Evolutionary conservation across 2,329 filamentous ascomycete species (phyloP).

Genomic region (Aspergillus amoenus): DNA sequence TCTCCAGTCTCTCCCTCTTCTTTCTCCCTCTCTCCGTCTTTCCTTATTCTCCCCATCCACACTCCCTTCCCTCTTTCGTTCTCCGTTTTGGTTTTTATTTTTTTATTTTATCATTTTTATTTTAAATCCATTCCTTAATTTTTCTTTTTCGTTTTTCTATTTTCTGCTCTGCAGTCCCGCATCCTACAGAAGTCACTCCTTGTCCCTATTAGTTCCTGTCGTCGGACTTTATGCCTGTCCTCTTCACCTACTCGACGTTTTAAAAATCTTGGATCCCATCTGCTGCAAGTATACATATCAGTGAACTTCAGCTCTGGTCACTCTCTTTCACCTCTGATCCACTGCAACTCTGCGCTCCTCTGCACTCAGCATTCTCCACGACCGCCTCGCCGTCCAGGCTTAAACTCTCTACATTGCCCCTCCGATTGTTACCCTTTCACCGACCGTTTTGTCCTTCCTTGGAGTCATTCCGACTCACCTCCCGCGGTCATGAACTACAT

Average conservation of each 20-base stretch:
- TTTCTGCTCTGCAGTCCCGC: constrained; percentile 17
- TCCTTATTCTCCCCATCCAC: constrained; percentile 18
- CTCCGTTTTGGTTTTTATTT: constrained; percentile 13
- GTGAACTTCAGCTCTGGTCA: constrained; percentile 13
- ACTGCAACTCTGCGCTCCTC: background rate
- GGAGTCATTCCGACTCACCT: constrained; percentile 6
- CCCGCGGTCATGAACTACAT: constrained; percentile 39
- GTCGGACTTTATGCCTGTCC: constrained; percentile 21
- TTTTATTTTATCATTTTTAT: constrained; percentile 17
- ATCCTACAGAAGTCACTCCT: constrained; percentile 13
- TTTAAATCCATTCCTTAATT: constrained; percentile 13
- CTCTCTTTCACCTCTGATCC: constrained; percentile 8
- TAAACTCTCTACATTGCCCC: background rate
- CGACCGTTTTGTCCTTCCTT: constrained; percentile 8
- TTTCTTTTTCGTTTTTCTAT: constrained; percentile 14
- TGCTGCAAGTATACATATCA: constrained; percentile 15
- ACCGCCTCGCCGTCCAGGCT: constrained; percentile 10
- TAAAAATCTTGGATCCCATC: constrained; percentile 1
- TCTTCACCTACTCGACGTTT: constrained; percentile 12
- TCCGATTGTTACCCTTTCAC: background rate
- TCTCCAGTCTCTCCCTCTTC: constrained; percentile 15
- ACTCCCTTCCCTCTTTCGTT: constrained; percentile 22
- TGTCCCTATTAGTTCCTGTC: constrained; percentile 22
- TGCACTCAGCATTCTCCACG: constrained; percentile 5
- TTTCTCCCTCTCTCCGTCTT: constrained; percentile 19